Base-by-base conservation (phyloP, 2,329 filamentous ascomycete species). In the Ramularia endophylla region DNA sequence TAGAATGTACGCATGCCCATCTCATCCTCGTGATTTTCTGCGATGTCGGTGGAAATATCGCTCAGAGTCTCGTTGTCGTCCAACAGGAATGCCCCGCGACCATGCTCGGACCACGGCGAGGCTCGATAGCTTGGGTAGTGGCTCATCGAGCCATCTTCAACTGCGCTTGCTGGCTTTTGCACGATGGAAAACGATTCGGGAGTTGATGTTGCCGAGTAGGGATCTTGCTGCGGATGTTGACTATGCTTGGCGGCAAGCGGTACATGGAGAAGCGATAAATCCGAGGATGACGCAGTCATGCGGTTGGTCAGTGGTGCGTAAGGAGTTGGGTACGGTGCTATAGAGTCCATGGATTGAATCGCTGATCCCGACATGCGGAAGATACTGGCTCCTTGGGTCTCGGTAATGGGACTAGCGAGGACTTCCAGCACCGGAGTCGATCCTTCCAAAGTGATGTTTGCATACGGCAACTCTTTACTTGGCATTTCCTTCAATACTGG, bases 51-150 rank as follows among this genome's bases (percentile, higher is more conserved):
- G 3, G 73, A 75, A 17, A 74, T 60, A 35, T 78, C 76, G 41
- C 75, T 79, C 22, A 77, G 57, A 34, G 72, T 72, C 47, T 76
- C 69, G 40, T 74, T 71, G 29, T 77, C 73, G 41, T 74, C 66
- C 4, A 75, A 64, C 3, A 75, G 57, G 52, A 75, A 75, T 0
- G 73, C 75, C n/a, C 52, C 61, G 12, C 36, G 41, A 4, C n/a
- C 39, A 16, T 34, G 35, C 5, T 27, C 32, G n/a, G 30, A 35
- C 43, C 47, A 46, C 1, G 45, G 41, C n/a, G 41, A 45, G n/a
- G 43, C 43, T n/a, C 39, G 42, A 20, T 43, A 53, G 41, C 47
- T 52, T 4, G 50, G 43, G 22, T 50, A 46, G 19, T 46, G 37
- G 8, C 47, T 50, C 8, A 42, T 36, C 9, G 18, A 17, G 45